phyloP scores from a whole-genome alignment of 805 yeast genomes.

The Myxozyma monticola region DNA sequence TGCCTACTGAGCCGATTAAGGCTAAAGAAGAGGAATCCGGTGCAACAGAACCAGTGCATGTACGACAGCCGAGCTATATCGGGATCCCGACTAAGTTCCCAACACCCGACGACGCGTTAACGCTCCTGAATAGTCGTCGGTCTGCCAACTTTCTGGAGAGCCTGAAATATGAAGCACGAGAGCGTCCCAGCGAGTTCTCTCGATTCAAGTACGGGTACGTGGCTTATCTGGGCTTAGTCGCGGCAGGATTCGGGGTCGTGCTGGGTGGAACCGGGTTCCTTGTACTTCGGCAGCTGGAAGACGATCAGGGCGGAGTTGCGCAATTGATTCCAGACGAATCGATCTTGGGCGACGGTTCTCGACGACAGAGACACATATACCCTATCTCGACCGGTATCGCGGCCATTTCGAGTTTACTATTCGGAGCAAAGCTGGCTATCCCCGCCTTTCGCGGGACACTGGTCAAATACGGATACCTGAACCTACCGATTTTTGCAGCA shows the following conservation, averaged over 20 bases:
- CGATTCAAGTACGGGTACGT: constrained; percentile 8
- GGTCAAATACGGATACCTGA: constrained; percentile 17
- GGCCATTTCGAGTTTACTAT: constrained; percentile 1
- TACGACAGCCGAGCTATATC: constrained; percentile 6
- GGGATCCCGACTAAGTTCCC: constrained; percentile 8
- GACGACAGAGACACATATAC: constrained; percentile 18
- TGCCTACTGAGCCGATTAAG: not conserved
- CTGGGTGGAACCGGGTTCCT: constrained; percentile 4
- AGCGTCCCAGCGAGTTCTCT: not conserved
- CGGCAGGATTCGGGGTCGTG: constrained; percentile 7
- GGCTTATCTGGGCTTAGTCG: constrained; percentile 13
- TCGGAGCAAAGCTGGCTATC: constrained; percentile 9
- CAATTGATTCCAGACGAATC: not conserved
- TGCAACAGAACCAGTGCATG: too few relatives aligned
- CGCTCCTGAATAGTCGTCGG: not conserved
- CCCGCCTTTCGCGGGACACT: constrained; percentile 10
- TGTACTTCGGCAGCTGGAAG: constrained; percentile 2
- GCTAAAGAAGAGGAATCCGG: not conserved
- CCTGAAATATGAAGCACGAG: not conserved
- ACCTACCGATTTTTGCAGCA: constrained; percentile 6
- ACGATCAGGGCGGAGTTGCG: constrained; percentile 1
- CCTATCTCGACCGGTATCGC: constrained; percentile 20
- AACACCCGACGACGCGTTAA: constrained; percentile 7
- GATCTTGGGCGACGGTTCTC: constrained; percentile 17
- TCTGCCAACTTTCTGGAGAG: not conserved